Evolutionary conservation across 768 basidiomycete genomes (phyloP), one percentile per base, ranked within the genome.

Genomic region (Leucogyrophana mollusca): DNA sequence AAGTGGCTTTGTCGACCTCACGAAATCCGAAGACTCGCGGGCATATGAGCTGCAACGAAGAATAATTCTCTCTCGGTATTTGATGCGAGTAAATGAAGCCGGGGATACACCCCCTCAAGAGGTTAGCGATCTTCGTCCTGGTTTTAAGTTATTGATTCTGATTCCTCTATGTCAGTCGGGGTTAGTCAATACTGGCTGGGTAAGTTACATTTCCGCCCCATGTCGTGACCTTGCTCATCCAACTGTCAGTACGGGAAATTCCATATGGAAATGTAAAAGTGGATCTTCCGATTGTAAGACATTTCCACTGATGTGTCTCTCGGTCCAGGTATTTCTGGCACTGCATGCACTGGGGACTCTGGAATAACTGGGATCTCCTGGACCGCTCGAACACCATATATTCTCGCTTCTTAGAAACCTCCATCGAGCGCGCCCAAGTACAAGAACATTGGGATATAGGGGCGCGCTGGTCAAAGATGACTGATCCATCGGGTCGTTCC

Each of bases 381-480:
- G 50, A 64, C 16, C 71, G 74, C 39, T 73, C 76, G 0, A 67
- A 61, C 40, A 49, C 54, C 34, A 64, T 78, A 8, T 82, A 81
- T 56, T 53, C 65, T 6, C 69, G 71, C 3, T 81, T 80, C 59
- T 71, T 82, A 18, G 48, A 60, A 10, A 66, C 66, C 27, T 74
- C 79, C 10, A 63, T 78, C 30, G 39, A 57, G 4, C 73, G 79
- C 2, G 74, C 81, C 1, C 75, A 77, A 52, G 62, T 72, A 3
- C 78, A 80, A 58, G 71, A 83, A 57, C 73, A 74, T 46, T 81
- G 71, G 67, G 46, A 67, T 9, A 55, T 68, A 7, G 81, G 81
- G n/a, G 81, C 80, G 16, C 73, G 81, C 21, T 81, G 79, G 79
- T 73, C 77, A 7, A 83, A 83, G 58, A 81, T 80, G 80, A 80